These are phyloP conservation scores for Trypanosoma platydactyli DNA, from an alignment of 208 protist species.

Conservation along the genomic window DNA sequence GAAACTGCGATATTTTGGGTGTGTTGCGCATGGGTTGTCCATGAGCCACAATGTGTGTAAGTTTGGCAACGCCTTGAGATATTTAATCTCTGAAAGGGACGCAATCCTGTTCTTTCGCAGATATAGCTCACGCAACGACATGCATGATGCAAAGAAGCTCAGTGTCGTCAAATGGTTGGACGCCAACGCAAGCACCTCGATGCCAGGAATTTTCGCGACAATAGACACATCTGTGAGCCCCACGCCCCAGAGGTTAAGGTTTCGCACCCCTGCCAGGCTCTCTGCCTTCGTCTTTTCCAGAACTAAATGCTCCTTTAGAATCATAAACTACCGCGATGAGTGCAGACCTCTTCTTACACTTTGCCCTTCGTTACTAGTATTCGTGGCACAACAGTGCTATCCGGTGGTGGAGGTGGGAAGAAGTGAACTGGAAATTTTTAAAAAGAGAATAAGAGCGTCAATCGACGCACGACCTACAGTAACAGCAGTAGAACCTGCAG, in stretches of 20 bases:
- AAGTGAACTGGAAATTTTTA: too few species aligned
- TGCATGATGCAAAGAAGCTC: slow-evolving; percentile 65
- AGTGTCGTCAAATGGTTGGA: slow-evolving; percentile 85
- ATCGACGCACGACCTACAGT: too few species aligned
- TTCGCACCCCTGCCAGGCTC: slow-evolving; percentile 73
- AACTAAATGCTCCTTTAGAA: slow-evolving; percentile 81
- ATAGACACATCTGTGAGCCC: slow-evolving; percentile 81
- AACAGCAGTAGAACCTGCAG: too few species aligned
- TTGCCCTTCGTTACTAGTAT: neutral
- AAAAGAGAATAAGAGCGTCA: too few species aligned
- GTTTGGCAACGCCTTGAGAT: slow-evolving; percentile 61
- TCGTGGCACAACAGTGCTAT: too few species aligned
- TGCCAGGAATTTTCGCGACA: slow-evolving; percentile 61
- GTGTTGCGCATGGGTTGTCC: slow-evolving; percentile 90
- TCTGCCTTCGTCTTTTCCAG: slow-evolving; percentile 86
- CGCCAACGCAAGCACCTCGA: slow-evolving; percentile 86
- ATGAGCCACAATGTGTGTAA: slow-evolving; percentile 91
- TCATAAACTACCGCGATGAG: neutral
- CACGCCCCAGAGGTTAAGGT: slow-evolving; percentile 92
- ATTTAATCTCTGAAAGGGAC: slow-evolving; percentile 72
- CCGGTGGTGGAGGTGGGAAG: too few species aligned
- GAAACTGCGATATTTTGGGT: slow-evolving; percentile 84
- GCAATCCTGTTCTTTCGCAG: slow-evolving; percentile 91
- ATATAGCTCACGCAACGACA: slow-evolving; percentile 87
- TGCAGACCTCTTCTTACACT: neutral